phyloP scores from a whole-genome alignment of 2,329 filamentous ascomycete genomes.

The Pestalotiopsis sp. region DNA sequence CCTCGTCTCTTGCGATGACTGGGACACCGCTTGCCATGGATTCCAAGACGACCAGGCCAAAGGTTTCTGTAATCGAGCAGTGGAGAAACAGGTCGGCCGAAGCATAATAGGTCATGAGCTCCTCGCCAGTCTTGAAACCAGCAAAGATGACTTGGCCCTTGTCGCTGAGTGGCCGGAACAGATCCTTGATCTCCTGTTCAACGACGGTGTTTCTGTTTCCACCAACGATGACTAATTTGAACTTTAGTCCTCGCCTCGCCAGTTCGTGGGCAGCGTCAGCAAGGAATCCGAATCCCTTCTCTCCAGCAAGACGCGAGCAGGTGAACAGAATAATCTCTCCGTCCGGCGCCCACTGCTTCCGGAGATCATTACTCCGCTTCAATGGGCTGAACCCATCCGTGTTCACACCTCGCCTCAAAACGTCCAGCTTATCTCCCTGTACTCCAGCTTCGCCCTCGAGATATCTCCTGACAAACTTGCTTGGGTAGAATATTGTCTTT shows the following conservation, averaged over 20 bases:
- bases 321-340: constrained; percentile 67
- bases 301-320: constrained; percentile 67
- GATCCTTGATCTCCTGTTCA: constrained; percentile 60
- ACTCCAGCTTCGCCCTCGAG: constrained; percentile 56
- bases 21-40: constrained; percentile 72
- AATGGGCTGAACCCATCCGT: constrained; percentile 61
- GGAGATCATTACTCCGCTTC: constrained; percentile 51
- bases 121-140: constrained; percentile 62
- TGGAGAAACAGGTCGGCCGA: constrained; percentile 71
- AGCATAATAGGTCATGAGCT: constrained; percentile 67
- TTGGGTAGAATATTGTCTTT: constrained; percentile 70
- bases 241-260: constrained; percentile 55
- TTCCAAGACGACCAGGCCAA: constrained; percentile 70
- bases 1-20: constrained; percentile 69
- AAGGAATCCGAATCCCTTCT: constrained; percentile 72
- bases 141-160: constrained; percentile 64
- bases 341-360: constrained; percentile 57
- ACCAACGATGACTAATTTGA: constrained; percentile 68
- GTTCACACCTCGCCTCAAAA: constrained; percentile 67
- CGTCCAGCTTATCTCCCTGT: constrained; percentile 56
- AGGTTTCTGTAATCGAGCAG: constrained; percentile 72
- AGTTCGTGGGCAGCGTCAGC: constrained; percentile 56
- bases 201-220: constrained; percentile 67
- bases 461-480: constrained; percentile 62
- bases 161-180: constrained; percentile 53